Percentiles rank a stretch among this genome's conserved stretches.
phyloP scores from a whole-genome alignment of 768 basidiomycete species.

The Ramaria rubella region DNA sequence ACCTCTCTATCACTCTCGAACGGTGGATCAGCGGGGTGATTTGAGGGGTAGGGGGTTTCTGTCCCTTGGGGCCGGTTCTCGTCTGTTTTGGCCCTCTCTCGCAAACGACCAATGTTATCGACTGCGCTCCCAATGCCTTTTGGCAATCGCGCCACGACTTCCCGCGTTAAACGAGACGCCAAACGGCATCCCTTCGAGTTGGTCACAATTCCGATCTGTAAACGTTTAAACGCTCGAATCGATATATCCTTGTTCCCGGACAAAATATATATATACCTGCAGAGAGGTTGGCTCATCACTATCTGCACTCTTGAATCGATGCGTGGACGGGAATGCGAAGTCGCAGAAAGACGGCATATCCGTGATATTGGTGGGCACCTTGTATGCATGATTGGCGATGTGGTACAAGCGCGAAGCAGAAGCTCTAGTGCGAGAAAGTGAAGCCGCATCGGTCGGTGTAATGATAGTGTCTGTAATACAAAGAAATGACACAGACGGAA shows the following conservation, averaged over 20 bases:
- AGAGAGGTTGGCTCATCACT: slow-evolving; percentile 44
- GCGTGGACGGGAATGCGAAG: slow-evolving; percentile 80
- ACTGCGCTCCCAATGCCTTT: slow-evolving; percentile 70
- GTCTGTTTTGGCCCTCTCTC: slow-evolving; percentile 43
- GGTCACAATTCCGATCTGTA: slow-evolving; percentile 71
- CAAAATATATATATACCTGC: slow-evolving; percentile 28
- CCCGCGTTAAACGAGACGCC: slow-evolving; percentile 69
- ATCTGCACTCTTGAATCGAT: slow-evolving; percentile 61
- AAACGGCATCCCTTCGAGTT: slow-evolving; percentile 90
- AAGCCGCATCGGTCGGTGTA: slow-evolving; percentile 17
- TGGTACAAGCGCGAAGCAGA: slow-evolving; percentile 56
- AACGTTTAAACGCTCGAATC: background rate
- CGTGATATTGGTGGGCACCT: slow-evolving; percentile 78
- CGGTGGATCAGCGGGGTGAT: slow-evolving; percentile 42
- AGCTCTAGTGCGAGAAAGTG: slow-evolving; percentile 34
- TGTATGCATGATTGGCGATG: slow-evolving; percentile 42
- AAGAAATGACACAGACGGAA: slow-evolving; percentile 43
- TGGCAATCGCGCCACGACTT: slow-evolving; percentile 72
- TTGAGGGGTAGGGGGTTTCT: slow-evolving; percentile 22
- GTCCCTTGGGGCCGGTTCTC: too few relatives aligned
- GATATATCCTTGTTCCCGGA: background rate
- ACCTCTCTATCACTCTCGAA: background rate
- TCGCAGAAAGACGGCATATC: slow-evolving; percentile 85
- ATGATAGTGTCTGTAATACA: slow-evolving; percentile 78
- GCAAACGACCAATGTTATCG: slow-evolving; percentile 61